Base-by-base conservation (phyloP, 2,329 filamentous ascomycete genomes). In the Geoglossum cookeanum region DNA sequence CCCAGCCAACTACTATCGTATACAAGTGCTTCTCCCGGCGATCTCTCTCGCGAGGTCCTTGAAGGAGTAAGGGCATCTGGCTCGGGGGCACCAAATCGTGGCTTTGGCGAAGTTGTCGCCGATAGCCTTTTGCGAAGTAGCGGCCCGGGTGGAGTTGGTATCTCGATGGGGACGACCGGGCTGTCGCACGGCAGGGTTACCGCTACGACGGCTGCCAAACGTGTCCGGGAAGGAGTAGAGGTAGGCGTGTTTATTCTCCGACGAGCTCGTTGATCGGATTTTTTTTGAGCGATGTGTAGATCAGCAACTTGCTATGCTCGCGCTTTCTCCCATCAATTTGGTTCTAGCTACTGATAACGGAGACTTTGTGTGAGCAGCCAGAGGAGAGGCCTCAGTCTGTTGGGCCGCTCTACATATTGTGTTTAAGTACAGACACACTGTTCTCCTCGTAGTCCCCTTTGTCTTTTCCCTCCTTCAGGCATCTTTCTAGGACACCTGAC, bases 191-290 rank as follows among this genome's bases (percentile, higher is more conserved):
- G 49, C 30, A 30, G 49, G 13, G 22, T 37, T 5, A 4, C 33
- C 22, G 29, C n/a, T 37, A 30, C 49, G 9, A n/a, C 17, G 3
- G 49, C 37, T 11, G 49, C 49, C 3, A 37, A 17, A 27, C 49
- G 37, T 53, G 49, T 53, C 30, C 49, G 49, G 17, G 66, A 69
- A 37, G 70, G 70, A 0, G 64, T 75, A 30, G 73, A 75, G 61
- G 63, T 76, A 49, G 74, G 72, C 7, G 69, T 75, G 15, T 75
- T 75, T 61, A 71, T 76, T 58, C 73, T 76, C 62, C 71, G 71
- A 13, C 49, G 49, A 37, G 32, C 30, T 3, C 49, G 49, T 53
- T 53, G 49, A 53, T 37, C 33, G 9, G 4, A 35, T 37, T 37
- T 13, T 35, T 35, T 4, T 13, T 27, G 22, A 33, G 32, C 33